Evolutionary conservation across 306 rosid genomes (phyloP).

Genomic region (Psophocarpus tetragonolobus): DNA sequence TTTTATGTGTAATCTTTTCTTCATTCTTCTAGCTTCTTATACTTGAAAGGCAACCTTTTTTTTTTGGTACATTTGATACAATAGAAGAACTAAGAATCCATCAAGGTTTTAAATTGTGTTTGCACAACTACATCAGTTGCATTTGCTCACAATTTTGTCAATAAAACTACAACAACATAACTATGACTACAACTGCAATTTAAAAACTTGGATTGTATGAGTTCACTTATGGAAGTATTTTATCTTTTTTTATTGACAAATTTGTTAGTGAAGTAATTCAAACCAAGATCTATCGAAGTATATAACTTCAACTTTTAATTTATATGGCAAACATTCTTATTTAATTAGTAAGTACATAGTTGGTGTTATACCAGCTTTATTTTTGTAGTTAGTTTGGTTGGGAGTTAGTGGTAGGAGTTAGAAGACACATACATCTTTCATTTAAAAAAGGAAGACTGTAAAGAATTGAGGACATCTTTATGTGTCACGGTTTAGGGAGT

Average conservation of each 20-base stretch:
- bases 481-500: background rate
- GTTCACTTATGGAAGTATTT: background rate
- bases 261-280: too few species aligned
- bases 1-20: background rate
- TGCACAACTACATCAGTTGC: background rate
- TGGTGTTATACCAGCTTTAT: background rate
- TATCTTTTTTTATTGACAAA: too few species aligned
- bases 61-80: background rate
- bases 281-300: too few species aligned
- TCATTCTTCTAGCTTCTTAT: constrained; percentile 1
- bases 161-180: background rate
- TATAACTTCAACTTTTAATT: background rate
- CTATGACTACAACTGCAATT: background rate
- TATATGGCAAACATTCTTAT: background rate
- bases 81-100: too few species aligned
- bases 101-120: background rate
- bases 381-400: background rate
- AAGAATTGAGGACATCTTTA: background rate
- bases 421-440: background rate
- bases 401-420: background rate
- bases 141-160: background rate
- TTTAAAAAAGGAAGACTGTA: background rate
- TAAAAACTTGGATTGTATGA: background rate
- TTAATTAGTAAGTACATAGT: background rate
- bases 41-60: background rate